Base-by-base conservation (phyloP, 345 rosid genomes). In the Tarenaya hassleriana region DNA sequence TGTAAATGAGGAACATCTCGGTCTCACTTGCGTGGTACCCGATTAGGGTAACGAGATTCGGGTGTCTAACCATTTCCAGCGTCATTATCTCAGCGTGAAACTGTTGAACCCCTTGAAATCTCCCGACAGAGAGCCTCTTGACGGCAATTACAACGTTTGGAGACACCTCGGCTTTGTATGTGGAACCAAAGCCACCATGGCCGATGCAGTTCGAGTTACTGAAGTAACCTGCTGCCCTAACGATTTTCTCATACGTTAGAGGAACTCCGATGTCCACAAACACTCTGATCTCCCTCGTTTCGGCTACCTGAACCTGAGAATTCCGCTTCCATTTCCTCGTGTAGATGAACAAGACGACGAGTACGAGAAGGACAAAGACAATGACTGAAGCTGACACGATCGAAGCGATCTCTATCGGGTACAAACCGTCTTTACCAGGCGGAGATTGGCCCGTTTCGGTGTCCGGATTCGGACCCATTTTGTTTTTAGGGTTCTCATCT, bases 21-120 rank as follows among this genome's bases (percentile, higher is more conserved):
- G 69, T 69, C 21, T 81, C 82, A 20, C 84, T 81, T 2, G 79
- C 83, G 44, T 81, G 81, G 53, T 75, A 77, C 20, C 87, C 87
- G 0, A 77, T 54, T 7, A 81, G 18, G 38, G 76, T 66, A 38
- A 78, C 82, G 0, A 81, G 82, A 66, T 81, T 78, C 8, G 73
- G 78, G 60, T 81, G 88, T 42, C 61, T 73, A 52, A 76, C 65
- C 43, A 52, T 68, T 43, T 73, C 84, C 14, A 81, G 82, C 14
- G 84, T 74, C 5, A 55, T 78, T 41, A 81, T 72, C 67, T 81
- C 88, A 0, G 84, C 88, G 39, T 66, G 69, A 21, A 81, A 81
- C 56, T 81, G 88, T 47, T 74, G 77, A 31, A 73, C 64, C 0
- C 88, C 84, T 57, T 76, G 84, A 41, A 78, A 78, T 59, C 84